A percentile compares a stretch with the other conserved stretches of the same genome.
Evolutionary conservation across 1,284 basidiomycete species (phyloP).

Genomic region (Porodaedalea pini): DNA sequence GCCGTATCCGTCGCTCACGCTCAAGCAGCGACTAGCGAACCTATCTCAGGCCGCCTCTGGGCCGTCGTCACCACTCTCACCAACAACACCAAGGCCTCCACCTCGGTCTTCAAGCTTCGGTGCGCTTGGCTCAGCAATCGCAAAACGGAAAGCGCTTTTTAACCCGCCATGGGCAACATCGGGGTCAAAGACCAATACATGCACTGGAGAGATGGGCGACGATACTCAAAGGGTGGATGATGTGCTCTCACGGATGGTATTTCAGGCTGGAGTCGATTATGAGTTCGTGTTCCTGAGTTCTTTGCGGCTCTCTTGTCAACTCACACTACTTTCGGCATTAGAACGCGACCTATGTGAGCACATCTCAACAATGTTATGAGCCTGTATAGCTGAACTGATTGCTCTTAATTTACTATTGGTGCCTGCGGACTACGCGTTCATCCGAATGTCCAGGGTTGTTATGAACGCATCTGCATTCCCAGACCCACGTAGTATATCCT

Average conservation of each 20-base stretch:
- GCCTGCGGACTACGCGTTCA: neutral
- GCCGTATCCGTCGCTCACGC: slow-evolving; percentile 29
- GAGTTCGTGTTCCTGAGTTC: slow-evolving; percentile 48
- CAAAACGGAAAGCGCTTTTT: slow-evolving; percentile 30
- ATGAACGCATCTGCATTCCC: slow-evolving; percentile 78
- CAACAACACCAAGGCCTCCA: slow-evolving; percentile 23
- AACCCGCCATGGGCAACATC: slow-evolving; percentile 28
- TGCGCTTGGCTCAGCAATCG: slow-evolving; percentile 32
- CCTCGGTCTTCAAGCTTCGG: slow-evolving; percentile 38
- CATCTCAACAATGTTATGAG: neutral
- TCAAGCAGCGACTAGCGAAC: slow-evolving; percentile 59
- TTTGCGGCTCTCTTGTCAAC: slow-evolving; percentile 9
- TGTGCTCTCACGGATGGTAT: slow-evolving; percentile 69
- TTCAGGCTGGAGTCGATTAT: slow-evolving; percentile 84
- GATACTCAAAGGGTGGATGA: slow-evolving; percentile 51
- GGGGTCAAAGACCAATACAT: slow-evolving; percentile 13
- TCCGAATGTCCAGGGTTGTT: slow-evolving; percentile 59
- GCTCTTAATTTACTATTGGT: neutral
- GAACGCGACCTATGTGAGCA: slow-evolving; percentile 80
- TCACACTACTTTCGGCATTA: slow-evolving; percentile 29
- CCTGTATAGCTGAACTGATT: neutral
- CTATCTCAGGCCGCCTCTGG: slow-evolving; percentile 49
- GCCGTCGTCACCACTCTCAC: slow-evolving; percentile 36
- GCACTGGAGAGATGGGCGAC: slow-evolving; percentile 24
- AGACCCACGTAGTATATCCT: slow-evolving; percentile 71